These are phyloP conservation scores for Phragmites australis DNA, from an alignment of 176 grass and related monocot species.

Conservation along the genomic window DNA sequence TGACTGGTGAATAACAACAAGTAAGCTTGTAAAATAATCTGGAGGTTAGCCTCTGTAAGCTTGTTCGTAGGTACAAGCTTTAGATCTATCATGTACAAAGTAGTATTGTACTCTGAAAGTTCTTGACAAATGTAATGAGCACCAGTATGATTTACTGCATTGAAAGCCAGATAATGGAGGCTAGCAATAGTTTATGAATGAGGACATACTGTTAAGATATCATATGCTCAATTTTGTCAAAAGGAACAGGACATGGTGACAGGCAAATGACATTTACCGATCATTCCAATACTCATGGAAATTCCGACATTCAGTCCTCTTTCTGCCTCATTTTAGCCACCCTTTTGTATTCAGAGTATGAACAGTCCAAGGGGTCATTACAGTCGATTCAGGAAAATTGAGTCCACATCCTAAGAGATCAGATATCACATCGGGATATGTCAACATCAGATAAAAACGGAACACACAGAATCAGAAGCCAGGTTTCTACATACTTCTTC, in stretches of 20 bases:
- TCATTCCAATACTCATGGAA: background rate
- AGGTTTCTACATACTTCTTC: constrained; percentile 9
- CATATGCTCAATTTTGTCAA: background rate
- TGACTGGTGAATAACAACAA: constrained; percentile 21
- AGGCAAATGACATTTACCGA: background rate
- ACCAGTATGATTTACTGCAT: constrained; percentile 1
- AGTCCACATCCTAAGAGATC: background rate
- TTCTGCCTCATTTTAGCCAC: constrained; percentile 9
- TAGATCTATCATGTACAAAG: constrained; percentile 27
- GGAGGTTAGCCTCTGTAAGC: constrained; percentile 23
- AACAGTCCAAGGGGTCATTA: constrained; percentile 8
- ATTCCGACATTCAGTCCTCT: background rate
- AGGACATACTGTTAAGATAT: background rate
- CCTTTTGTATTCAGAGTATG: constrained; percentile 9
- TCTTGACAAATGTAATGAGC: background rate
- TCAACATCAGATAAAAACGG: constrained; percentile 17
- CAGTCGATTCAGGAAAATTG: constrained; percentile 1
- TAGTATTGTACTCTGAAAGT: background rate
- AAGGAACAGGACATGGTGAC: background rate
- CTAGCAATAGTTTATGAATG: constrained; percentile 1
- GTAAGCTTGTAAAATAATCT: constrained; percentile 31
- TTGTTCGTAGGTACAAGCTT: constrained; percentile 17
- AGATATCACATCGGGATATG: background rate
- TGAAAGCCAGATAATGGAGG: background rate
- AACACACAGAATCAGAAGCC: constrained; percentile 1